A percentile compares a stretch with the other conserved stretches of the same genome.
These are phyloP conservation scores for Eimeria sp. DNA, from an alignment of 169 alveolate species.

Conservation along the genomic window DNA sequence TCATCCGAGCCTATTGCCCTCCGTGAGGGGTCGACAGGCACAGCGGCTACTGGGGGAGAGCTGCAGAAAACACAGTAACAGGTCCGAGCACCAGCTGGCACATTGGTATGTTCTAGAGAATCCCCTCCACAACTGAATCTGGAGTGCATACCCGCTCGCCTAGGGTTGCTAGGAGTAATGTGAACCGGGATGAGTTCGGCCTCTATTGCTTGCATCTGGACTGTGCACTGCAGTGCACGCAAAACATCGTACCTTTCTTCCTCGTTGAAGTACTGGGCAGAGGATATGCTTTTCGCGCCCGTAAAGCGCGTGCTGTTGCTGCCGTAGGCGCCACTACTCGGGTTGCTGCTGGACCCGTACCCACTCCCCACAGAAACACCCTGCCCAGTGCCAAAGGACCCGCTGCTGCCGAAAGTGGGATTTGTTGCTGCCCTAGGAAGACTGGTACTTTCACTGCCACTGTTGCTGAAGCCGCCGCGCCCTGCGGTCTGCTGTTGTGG, in stretches of 20 bases:
- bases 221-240: background rate
- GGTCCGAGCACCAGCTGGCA: background rate
- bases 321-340: constrained; percentile 18
- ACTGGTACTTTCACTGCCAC: background rate
- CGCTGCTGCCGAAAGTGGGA: constrained; percentile 51
- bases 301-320: constrained; percentile 75
- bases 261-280: constrained; percentile 75
- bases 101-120: background rate
- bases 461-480: constrained; percentile 27
- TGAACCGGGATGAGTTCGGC: background rate
- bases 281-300: constrained; percentile 81
- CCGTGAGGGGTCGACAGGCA: constrained; percentile 75
- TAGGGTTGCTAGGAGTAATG: background rate
- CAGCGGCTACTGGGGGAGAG: constrained; percentile 72
- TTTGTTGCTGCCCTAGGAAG: constrained; percentile 24
- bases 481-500: constrained; percentile 44
- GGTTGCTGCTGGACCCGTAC: constrained; percentile 41
- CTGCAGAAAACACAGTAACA: constrained; percentile 8
- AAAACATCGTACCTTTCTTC: background rate
- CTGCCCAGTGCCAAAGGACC: constrained; percentile 12
- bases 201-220: background rate
- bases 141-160: background rate
- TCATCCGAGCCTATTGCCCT: constrained; percentile 80
- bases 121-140: too few species aligned
- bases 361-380: constrained; percentile 5